Evolutionary conservation across 75 land plant species (phyloP).

Genomic region (Isoetes taiwanensis): DNA sequence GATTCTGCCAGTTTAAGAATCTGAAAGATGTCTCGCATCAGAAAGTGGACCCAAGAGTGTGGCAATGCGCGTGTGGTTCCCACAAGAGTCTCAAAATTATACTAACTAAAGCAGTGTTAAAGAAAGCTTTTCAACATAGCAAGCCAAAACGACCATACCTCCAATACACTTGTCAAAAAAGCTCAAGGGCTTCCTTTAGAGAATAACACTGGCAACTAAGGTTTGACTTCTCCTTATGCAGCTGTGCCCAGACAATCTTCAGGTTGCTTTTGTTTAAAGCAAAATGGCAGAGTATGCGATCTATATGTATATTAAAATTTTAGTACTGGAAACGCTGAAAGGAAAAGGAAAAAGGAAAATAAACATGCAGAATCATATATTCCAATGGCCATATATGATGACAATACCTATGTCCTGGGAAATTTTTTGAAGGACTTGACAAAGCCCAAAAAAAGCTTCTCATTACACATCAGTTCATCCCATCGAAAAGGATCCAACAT

Average conservation of each 20-base stretch:
- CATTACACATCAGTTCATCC: conserved; percentile 88
- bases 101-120: background rate
- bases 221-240: conserved; percentile 52
- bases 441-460: conserved; percentile 81
- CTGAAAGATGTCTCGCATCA: conserved; percentile 20
- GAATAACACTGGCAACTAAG: conserved; percentile 55
- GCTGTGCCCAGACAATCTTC: conserved; percentile 26
- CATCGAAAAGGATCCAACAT: conserved; percentile 9
- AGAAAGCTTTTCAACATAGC: background rate
- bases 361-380: background rate
- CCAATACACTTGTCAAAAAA: conserved; percentile 65
- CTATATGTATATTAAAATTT: conserved; percentile 19
- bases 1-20: conserved; percentile 70
- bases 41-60: too few relatives aligned
- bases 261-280: conserved; percentile 60
- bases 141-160: conserved; percentile 24
- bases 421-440: conserved; percentile 73
- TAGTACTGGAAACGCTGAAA: background rate
- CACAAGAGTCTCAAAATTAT: background rate
- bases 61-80: background rate
- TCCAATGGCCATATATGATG: background rate
- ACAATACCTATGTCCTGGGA: conserved; percentile 79
- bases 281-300: conserved; percentile 81
- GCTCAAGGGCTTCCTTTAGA: conserved; percentile 83
- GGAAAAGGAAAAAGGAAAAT: background rate